These are phyloP conservation scores for Aspergillus clavatus DNA, from an alignment of 2,329 filamentous ascomycete species.

Conservation along the genomic window DNA sequence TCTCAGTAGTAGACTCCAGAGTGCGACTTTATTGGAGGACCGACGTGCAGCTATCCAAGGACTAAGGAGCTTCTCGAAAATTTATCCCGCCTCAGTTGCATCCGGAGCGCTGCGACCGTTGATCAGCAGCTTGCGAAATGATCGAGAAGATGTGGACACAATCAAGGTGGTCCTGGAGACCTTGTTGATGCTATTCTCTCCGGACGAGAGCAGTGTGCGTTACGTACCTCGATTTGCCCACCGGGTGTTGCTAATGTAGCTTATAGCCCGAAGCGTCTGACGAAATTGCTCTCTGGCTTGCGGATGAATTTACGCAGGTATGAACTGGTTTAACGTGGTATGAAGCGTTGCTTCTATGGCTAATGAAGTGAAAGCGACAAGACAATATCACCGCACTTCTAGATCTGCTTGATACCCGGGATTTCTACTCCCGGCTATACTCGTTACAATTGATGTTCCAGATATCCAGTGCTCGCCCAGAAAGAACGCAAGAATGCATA, in stretches of 20 bases:
- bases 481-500: conserved; percentile 91
- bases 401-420: conserved; percentile 77
- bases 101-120: conserved; percentile 86
- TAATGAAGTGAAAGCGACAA: conserved; percentile 64
- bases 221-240: conserved; percentile 5
- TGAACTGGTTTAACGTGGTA: conserved; percentile 18
- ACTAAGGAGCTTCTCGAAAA: conserved; percentile 90
- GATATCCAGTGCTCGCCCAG: conserved; percentile 77
- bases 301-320: conserved; percentile 94
- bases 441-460: conserved; percentile 83
- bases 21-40: conserved; percentile 88
- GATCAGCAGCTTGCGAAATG: conserved; percentile 77
- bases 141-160: conserved; percentile 92
- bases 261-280: conserved; percentile 84
- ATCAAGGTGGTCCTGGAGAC: conserved; percentile 94
- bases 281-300: conserved; percentile 91
- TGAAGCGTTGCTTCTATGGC: conserved; percentile 22
- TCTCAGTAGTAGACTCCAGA: conserved; percentile 78
- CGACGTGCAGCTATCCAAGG: conserved; percentile 88
- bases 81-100: conserved; percentile 91
- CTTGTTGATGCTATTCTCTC: conserved; percentile 83
- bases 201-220: conserved; percentile 57
- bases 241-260: conserved; percentile 16
- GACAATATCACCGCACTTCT: conserved; percentile 91
- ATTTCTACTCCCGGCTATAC: conserved; percentile 90